Base-by-base conservation (phyloP, 345 rosid genomes). In the Cardamine resedifolia region DNA sequence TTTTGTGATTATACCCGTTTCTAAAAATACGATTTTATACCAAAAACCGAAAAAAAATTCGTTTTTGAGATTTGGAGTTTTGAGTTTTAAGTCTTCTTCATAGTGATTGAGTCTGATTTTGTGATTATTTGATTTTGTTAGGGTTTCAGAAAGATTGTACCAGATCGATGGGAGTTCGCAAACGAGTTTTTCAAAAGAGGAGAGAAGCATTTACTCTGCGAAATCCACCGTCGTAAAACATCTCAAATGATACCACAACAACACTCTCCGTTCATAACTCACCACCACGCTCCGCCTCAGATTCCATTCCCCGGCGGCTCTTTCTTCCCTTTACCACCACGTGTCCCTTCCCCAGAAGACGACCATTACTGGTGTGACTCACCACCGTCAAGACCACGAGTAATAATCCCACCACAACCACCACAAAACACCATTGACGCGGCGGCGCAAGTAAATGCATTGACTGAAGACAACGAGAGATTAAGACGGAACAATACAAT, bases 101-200 rank as follows among this genome's bases (percentile, higher is more conserved):
- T 41, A 4, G 45, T 14, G 45, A 41, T 0, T 12, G 16, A 14
- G 7, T 14, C 18, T 15, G 6, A 41, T 16, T 44, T 38, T 23
- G 11, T 52, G 34, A 36, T 65, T 43, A 1, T 56, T 65, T 63
- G 63, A 24, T 36, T 19, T 19, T 48, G 52, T 31, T 86, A 94
- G 98, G 98, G 98, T 57, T 94, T 94, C 73, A 89, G 96, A 70
- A 94, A 94, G 90, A 89, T 94, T 53, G 98, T 94, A 10, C 98
- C 97, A 1, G 98, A 94, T 82, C 80, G 96, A 76, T 94, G 98
- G 98, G 98, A 94, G 77, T 94, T 94, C 36, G 97, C 97, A 0
- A 94, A 94, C 58, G 98, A 91, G 81, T 85, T 80, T 78, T 94
- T 94, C 88, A 87, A 86, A 73, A 88, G 87, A 61, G 98, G 98